These are phyloP conservation scores for Pseudogymnoascus sp. DNA, from an alignment of 2,329 filamentous ascomycete species.

Conservation along the genomic window DNA sequence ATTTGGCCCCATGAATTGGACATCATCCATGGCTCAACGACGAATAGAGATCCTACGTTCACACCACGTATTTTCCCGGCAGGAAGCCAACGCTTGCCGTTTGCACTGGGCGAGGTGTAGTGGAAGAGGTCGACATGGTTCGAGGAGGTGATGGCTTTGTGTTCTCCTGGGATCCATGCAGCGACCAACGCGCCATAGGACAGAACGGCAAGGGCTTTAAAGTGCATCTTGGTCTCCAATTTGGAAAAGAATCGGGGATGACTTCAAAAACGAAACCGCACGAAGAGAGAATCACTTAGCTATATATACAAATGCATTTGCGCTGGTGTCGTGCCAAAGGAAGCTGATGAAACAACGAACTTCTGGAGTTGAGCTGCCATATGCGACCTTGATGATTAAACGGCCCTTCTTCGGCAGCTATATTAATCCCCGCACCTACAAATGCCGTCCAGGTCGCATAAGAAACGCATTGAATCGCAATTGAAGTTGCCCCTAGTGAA, in stretches of 20 bases:
- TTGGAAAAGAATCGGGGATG: background rate
- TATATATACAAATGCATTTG: background rate
- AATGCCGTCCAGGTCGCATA: background rate
- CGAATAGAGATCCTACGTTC: constrained; percentile 41
- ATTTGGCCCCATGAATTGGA: constrained; percentile 34
- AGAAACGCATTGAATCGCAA: background rate
- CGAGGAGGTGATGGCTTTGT: constrained; percentile 13
- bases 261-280: background rate
- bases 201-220: background rate
- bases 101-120: background rate
- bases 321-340: background rate
- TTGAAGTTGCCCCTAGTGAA: background rate
- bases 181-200: background rate
- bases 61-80: constrained; percentile 40
- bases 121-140: constrained; percentile 17
- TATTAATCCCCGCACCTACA: background rate
- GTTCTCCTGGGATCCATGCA: constrained; percentile 19
- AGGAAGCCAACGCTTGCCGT: constrained; percentile 17
- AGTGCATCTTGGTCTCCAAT: constrained; percentile 4
- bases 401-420: constrained; percentile 5
- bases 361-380: background rate
- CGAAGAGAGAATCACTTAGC: background rate
- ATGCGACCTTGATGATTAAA: background rate
- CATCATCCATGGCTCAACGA: constrained; percentile 43
- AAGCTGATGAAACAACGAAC: background rate